These are phyloP conservation scores for Carex sylvatica DNA, from an alignment of 202 grass and related monocot species.

Conservation along the genomic window DNA sequence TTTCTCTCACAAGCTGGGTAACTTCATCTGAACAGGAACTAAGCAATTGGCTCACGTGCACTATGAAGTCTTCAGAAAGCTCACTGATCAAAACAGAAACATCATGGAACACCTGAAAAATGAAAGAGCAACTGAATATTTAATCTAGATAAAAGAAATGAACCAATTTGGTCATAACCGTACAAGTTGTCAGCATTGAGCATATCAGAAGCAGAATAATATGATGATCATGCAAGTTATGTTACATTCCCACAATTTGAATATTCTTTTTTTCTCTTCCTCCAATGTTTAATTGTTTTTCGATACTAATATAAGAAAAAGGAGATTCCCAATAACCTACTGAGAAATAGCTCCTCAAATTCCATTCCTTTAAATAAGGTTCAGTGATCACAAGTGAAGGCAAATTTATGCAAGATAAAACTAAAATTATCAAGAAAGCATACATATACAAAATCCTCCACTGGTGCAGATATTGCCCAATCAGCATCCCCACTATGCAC, in stretches of 20 bases:
- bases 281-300: background rate
- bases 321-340: background rate
- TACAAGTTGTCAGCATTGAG: background rate
- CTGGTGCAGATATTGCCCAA: conserved; percentile 69
- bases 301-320: background rate
- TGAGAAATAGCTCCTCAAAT: background rate
- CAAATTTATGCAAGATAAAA: background rate
- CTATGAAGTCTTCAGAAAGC: conserved; percentile 62
- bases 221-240: background rate
- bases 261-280: background rate
- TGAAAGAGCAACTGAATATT: background rate
- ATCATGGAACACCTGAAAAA: conserved; percentile 90
- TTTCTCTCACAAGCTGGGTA: conserved; percentile 71
- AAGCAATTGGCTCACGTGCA: conserved; percentile 59
- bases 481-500: conserved; percentile 56
- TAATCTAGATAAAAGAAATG: background rate
- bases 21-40: conserved; percentile 68
- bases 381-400: background rate
- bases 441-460: conserved; percentile 95
- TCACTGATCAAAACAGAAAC: conserved; percentile 48
- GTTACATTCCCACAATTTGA: background rate
- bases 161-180: background rate
- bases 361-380: background rate
- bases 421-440: conserved; percentile 25
- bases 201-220: background rate